Percentiles rank a stretch among this genome's conserved stretches.
These are phyloP conservation scores for Diaporthe batatas DNA, from an alignment of 2,329 filamentous ascomycete genomes.

Conservation along the genomic window DNA sequence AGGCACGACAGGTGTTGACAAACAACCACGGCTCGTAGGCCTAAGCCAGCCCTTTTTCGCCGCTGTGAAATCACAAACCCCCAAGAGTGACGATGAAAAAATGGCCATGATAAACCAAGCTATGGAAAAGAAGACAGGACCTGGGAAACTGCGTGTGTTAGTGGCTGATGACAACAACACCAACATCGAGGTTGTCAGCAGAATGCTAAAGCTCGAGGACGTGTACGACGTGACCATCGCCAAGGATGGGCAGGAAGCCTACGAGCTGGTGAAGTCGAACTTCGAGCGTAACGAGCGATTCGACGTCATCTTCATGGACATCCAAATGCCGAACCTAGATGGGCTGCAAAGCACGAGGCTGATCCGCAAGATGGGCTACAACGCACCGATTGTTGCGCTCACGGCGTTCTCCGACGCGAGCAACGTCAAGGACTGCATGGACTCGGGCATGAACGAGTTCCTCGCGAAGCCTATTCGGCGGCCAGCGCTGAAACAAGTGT, in stretches of 20 bases:
- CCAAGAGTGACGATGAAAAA: slow-evolving; percentile 67
- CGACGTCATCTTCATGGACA: slow-evolving; percentile 95
- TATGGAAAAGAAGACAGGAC: slow-evolving; percentile 70
- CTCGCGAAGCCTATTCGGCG: slow-evolving; percentile 81
- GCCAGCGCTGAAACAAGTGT: slow-evolving; percentile 87
- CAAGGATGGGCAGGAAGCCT: slow-evolving; percentile 87
- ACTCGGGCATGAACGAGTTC: slow-evolving; percentile 94
- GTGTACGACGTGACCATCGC: slow-evolving; percentile 92
- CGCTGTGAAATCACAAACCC: slow-evolving; percentile 53
- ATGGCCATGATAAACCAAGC: slow-evolving; percentile 75
- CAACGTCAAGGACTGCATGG: slow-evolving; percentile 88
- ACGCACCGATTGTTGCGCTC: slow-evolving; percentile 88
- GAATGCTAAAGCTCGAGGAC: slow-evolving; percentile 80
- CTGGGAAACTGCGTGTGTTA: slow-evolving; percentile 80
- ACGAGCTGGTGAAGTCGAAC: slow-evolving; percentile 84
- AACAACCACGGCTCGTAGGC: slow-evolving; percentile 84
- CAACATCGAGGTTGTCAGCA: slow-evolving; percentile 70
- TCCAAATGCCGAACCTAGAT: slow-evolving; percentile 95
- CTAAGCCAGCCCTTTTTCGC: slow-evolving; percentile 87
- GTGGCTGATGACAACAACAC: slow-evolving; percentile 81
- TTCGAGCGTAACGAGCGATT: slow-evolving; percentile 82
- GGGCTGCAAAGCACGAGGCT: slow-evolving; percentile 87
- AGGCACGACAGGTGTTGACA: slow-evolving; percentile 67
- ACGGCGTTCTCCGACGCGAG: slow-evolving; percentile 93
- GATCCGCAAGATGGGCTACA: slow-evolving; percentile 89